phyloP scores from a whole-genome alignment of 176 grass and related monocot genomes.

The Microstegium vimineum region DNA sequence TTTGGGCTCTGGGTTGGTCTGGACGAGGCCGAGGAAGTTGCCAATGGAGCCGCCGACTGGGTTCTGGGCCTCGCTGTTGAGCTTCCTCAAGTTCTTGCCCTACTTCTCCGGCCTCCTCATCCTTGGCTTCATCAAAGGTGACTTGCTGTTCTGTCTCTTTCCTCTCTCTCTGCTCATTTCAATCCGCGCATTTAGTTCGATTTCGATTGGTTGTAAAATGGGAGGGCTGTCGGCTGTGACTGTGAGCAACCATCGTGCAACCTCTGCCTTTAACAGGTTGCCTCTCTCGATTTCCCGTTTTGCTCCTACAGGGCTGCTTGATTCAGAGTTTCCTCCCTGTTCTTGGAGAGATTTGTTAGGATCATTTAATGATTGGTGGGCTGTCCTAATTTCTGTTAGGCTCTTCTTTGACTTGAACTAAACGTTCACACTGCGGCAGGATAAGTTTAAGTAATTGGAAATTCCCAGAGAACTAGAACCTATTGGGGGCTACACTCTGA shows the following conservation, averaged over 20 bases:
- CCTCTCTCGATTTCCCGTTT: neutral
- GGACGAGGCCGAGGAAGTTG: neutral
- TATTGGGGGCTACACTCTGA: neutral
- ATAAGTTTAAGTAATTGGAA: neutral
- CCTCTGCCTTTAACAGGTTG: neutral
- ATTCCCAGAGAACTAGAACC: neutral
- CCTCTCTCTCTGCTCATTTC: neutral
- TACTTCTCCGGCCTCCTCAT: conserved; percentile 80
- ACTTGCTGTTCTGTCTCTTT: neutral
- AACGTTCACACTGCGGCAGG: neutral
- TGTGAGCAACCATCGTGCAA: neutral
- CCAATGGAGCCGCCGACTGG: conserved; percentile 77
- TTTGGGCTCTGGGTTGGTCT: conserved; percentile 21
- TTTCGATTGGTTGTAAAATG: neutral
- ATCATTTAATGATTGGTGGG: neutral
- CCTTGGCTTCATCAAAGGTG: conserved; percentile 88
- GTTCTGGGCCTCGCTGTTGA: conserved; percentile 59
- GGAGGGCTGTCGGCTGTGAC: neutral
- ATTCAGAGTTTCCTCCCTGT: neutral
- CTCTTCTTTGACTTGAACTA: neutral
- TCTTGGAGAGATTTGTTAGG: neutral
- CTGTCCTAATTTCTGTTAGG: neutral
- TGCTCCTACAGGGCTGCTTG: neutral
- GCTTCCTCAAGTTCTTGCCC: conserved; percentile 82
- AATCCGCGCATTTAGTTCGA: neutral